Evolutionary conservation across 1,284 basidiomycete species (phyloP).

Genomic region (Trametes sp.): DNA sequence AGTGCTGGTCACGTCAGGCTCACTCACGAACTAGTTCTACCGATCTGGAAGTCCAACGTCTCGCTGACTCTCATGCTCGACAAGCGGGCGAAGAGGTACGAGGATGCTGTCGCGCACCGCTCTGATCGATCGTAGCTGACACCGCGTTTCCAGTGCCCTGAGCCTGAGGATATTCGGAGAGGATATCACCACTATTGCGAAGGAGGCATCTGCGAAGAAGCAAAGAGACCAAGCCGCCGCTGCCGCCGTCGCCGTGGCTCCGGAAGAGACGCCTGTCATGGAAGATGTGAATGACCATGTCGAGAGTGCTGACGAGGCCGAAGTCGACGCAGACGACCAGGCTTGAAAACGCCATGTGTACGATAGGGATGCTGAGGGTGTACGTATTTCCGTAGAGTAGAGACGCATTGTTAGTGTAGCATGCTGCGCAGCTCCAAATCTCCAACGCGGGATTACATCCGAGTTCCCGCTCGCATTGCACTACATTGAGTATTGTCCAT

Average conservation of each 20-base stretch:
- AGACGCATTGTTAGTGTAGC: no score
- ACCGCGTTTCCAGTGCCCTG: slow-evolving; percentile 60
- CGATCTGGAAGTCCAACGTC: slow-evolving; percentile 91
- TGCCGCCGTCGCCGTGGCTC: neutral
- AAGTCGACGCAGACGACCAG: neutral
- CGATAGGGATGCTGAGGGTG: no score
- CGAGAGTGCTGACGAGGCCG: neutral
- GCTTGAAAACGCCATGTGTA: no score
- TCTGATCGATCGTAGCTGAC: neutral
- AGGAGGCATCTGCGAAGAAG: slow-evolving; percentile 39
- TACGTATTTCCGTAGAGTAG: no score
- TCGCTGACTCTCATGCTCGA: slow-evolving; percentile 92
- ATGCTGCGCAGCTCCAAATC: no score
- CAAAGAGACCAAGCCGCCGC: slow-evolving; percentile 13
- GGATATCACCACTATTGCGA: slow-evolving; percentile 69
- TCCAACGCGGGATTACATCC: no score
- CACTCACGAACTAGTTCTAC: slow-evolving; percentile 78
- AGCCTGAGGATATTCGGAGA: slow-evolving; percentile 82
- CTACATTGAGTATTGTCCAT: no score
- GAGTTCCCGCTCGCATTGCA: no score
- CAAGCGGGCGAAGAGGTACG: slow-evolving; percentile 91
- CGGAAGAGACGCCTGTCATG: neutral
- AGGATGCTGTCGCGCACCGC: neutral
- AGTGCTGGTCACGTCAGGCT: no score
- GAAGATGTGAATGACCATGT: neutral